Evolutionary conservation across 805 yeast species (phyloP), one percentile per base, ranked within the genome.

Genomic region (Saccharomycopsis javanensis): DNA sequence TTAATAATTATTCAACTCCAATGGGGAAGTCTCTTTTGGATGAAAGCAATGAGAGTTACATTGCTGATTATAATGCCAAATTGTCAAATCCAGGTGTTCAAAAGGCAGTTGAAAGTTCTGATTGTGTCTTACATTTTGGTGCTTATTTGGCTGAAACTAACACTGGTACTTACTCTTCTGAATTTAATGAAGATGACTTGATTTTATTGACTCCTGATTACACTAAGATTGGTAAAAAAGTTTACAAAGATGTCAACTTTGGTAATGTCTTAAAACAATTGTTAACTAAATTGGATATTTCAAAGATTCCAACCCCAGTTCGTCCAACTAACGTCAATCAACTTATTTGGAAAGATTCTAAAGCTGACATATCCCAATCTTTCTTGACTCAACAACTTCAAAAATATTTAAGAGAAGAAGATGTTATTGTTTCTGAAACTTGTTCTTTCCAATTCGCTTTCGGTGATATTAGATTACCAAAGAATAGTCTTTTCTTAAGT

Each of bases 401-500:
- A 63, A 59, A 69, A 38, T 75, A 72, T 66, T 66, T 86, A 50
- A 71, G 75, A 64, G 82, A 84, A 27, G 77, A 81, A 63, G 97
- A 90, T 67, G 76, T 82, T 20, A 66, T 90, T n/a, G 75, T 91
- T 42, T 79, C 82, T 56, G 97, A 91, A 63, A 87, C 96, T 1
- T 90, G 96, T 54, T 82, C 96, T 1, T 79, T 87, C 66, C 82
- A 85, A 75, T 89, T 88, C 72, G 91, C 85, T 7, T 66, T 85
- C 50, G 81, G 88, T 31, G 92, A 86, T 65, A 67, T 85, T 34
- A 71, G 73, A 62, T 78, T 91, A 58, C 87, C 90, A 45, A 65
- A 69, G 18, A 76, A 78, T 55, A 72, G 78, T 30, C 72, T 72
- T 54, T 72, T 75, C 55, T 72, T 84, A 38, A 78, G 88, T 2